phyloP scores from a whole-genome alignment of 2,329 filamentous ascomycete species.

The Dryadomyces quercivorus region DNA sequence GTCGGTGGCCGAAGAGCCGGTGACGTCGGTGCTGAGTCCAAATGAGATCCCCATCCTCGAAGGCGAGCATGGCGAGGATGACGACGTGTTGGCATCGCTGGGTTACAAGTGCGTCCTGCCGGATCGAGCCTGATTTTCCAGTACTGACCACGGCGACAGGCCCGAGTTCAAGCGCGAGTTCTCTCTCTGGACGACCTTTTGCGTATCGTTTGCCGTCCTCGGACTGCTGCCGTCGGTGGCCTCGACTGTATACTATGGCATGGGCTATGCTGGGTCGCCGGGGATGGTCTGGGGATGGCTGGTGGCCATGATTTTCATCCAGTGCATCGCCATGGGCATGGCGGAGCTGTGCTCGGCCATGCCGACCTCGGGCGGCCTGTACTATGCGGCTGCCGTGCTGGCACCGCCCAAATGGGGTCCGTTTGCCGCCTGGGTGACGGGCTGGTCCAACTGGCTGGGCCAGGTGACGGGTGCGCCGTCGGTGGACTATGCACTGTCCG shows the following conservation, averaged over 20 bases:
- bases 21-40: conserved; percentile 9
- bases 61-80: conserved; percentile 26
- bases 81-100: conserved; percentile 48
- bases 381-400: conserved; percentile 62
- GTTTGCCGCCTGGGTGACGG: conserved; percentile 55
- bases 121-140: neutral
- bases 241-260: conserved; percentile 59
- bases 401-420: conserved; percentile 54
- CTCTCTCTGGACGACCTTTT: conserved; percentile 62
- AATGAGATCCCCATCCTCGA: conserved; percentile 10
- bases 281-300: conserved; percentile 71
- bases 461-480: conserved; percentile 55
- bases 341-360: conserved; percentile 63
- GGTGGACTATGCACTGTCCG: conserved; percentile 52
- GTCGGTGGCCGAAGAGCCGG: conserved; percentile 10
- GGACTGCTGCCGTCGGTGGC: conserved; percentile 61
- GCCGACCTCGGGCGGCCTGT: conserved; percentile 61
- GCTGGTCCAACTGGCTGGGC: conserved; percentile 60
- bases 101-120: conserved; percentile 29
- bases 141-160: conserved; percentile 10
- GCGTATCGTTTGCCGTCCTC: conserved; percentile 61
- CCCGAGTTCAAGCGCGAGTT: conserved; percentile 52
- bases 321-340: conserved; percentile 56
- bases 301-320: conserved; percentile 59
- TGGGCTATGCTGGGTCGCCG: conserved; percentile 36